phyloP scores from a whole-genome alignment of 2,329 filamentous ascomycete species.

The Saccharata proteae region DNA sequence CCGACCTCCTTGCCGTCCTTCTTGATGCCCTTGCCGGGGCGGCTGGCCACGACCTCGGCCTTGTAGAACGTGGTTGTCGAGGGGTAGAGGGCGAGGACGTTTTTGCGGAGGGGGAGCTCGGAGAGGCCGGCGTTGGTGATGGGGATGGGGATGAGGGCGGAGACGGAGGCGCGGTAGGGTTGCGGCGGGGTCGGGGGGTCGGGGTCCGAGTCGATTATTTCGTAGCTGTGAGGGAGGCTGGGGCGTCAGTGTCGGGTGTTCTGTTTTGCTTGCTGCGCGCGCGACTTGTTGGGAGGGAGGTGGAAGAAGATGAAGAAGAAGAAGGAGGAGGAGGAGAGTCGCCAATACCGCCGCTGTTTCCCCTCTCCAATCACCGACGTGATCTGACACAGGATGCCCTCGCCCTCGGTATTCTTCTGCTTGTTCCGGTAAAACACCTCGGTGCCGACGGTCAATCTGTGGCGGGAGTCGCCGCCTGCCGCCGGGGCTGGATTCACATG shows the following conservation, averaged over 20 bases:
- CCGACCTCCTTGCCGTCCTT: constrained; percentile 12
- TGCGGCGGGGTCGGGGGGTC: constrained; percentile 25
- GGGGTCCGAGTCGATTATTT: constrained; percentile 39
- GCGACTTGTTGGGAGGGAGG: neutral
- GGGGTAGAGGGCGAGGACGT: constrained; percentile 39
- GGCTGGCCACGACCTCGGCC: constrained; percentile 34
- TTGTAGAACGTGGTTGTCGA: constrained; percentile 43
- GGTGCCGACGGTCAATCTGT: constrained; percentile 28
- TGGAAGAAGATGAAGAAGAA: neutral
- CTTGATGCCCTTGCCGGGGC: constrained; percentile 25
- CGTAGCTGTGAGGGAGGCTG: constrained; percentile 21
- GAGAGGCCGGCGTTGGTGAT: constrained; percentile 27
- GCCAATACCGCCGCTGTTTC: constrained; percentile 32
- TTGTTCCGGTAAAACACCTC: constrained; percentile 40
- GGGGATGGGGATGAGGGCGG: constrained; percentile 32
- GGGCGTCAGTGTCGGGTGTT: neutral
- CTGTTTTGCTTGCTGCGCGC: neutral
- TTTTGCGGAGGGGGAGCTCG: constrained; percentile 28
- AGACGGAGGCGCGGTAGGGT: constrained; percentile 34
- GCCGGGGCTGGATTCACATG: constrained; percentile 7
- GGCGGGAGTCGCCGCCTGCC: constrained; percentile 10
- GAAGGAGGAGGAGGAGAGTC: neutral
- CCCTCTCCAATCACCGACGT: constrained; percentile 41
- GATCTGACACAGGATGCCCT: constrained; percentile 39
- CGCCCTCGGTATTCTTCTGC: constrained; percentile 30